Evolutionary conservation across 495 filamentous ascomycete genomes (phyloP).

Genomic region (Penicillium maclennaniae): DNA sequence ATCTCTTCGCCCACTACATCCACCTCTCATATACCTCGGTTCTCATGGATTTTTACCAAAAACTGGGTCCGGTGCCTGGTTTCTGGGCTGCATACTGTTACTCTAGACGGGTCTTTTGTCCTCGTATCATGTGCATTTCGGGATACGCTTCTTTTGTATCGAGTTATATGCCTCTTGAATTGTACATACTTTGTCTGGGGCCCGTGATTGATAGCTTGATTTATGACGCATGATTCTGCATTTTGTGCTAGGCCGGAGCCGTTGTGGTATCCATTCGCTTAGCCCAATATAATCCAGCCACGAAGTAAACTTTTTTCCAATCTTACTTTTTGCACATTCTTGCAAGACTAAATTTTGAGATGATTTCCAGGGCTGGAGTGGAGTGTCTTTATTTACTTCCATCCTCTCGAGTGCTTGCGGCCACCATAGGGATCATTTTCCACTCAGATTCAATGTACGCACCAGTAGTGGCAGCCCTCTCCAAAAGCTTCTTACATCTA

Average conservation of each 20-base stretch:
- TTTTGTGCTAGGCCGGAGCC: background rate
- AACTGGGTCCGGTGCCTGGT: background rate
- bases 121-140: background rate
- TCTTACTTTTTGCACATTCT: no score
- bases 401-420: no score
- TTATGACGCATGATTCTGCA: background rate
- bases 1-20: background rate
- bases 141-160: background rate
- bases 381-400: no score
- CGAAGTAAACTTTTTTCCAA: no score
- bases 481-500: no score
- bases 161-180: background rate
- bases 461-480: no score
- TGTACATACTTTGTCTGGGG: background rate
- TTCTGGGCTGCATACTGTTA: background rate
- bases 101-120: background rate
- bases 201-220: background rate
- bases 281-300: background rate
- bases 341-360: no score
- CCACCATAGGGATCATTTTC: no score
- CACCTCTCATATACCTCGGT: background rate
- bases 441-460: no score
- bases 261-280: background rate
- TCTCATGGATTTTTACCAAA: background rate
- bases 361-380: no score